Base-by-base conservation (phyloP, 805 yeast genomes). In the Cyberlindnera samutprakarnensis region DNA sequence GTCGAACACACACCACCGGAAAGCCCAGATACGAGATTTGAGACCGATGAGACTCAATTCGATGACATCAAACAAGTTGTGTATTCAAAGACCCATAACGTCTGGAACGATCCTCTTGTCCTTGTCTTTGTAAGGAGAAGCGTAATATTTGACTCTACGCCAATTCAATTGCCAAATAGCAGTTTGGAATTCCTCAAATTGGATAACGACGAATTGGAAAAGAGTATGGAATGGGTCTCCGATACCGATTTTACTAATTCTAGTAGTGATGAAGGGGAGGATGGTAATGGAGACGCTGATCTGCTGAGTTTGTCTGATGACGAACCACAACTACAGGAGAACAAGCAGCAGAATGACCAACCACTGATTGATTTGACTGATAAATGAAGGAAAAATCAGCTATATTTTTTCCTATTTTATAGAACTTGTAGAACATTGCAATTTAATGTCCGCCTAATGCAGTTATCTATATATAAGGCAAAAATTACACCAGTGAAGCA, bases 111-210 rank as follows among this genome's bases (percentile, higher is more conserved):
- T 4, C 47, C 65, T 1, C 43, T 63, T 38, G 51, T 57, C 3
- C 36, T 65, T 25, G 32, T 57, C 0, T 64, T 61, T 39, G 65
- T 53, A 4, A 56, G 37, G 27, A 37, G 54, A 20, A 42, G 57
- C 5, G 47, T 39, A 2, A 50, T 57, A 20, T 8, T 31, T 3
- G 35, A 27, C 7, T 33, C 33, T 3, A 27, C 30, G 3, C 33
- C 36, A 1, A 26, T 35, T 2, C 36, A 37, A 0, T 28, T 56
- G 9, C 54, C 59, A 21, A 32, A 36, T 3, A 39, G 50, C 9
- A 44, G 62, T 13, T 32, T 36, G 20, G 47, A 43, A 3, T 64
- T 64, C 30, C 32, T 62, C 6, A 34, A 37, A 3, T 49, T 43
- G 23, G 70, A 64, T 23, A 23, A 25, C 3, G 37, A 29, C 9